Evolutionary conservation across 805 yeast genomes (phyloP).

Genomic region (Metschnikowia amazonensis): DNA sequence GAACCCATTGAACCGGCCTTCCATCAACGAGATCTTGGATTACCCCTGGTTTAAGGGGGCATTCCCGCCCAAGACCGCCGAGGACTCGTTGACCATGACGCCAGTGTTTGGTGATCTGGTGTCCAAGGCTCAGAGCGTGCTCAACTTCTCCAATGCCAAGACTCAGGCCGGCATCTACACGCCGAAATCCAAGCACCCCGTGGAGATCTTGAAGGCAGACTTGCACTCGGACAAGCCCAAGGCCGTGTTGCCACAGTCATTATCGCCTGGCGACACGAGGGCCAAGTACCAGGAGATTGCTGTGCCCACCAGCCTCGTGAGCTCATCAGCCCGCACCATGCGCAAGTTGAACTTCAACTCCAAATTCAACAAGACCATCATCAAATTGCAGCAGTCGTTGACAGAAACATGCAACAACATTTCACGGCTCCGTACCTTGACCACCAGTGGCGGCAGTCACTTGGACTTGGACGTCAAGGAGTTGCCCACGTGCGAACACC

Average conservation of each 20-base stretch:
- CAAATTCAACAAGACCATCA: constrained; percentile 36
- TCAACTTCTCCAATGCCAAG: constrained; percentile 65
- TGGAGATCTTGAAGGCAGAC: constrained; percentile 65
- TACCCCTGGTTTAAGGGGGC: constrained; percentile 86
- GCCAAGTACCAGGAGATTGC: constrained; percentile 77
- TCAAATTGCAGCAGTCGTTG: constrained; percentile 34
- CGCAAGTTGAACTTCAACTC: constrained; percentile 39
- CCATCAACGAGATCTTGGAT: constrained; percentile 70
- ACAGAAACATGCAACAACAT: constrained; percentile 37
- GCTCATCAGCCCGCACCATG: constrained; percentile 24
- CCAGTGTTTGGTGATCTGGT: constrained; percentile 53
- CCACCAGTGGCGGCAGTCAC: constrained; percentile 22
- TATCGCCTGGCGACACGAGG: constrained; percentile 90
- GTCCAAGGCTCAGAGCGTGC: constrained; percentile 56
- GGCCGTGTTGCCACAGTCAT: constrained; percentile 76
- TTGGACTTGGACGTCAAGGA: constrained; percentile 29
- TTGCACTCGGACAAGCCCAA: constrained; percentile 64
- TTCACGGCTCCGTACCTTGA: constrained; percentile 40
- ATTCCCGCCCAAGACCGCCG: constrained; percentile 70
- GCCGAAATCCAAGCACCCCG: constrained; percentile 55
- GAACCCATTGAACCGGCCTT: constrained; percentile 79
- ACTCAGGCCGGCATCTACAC: constrained; percentile 59
- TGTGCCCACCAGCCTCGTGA: constrained; percentile 26
- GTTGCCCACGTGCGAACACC: constrained; percentile 48
- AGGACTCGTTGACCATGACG: constrained; percentile 55